Evolutionary conservation across 345 rosid genomes (phyloP).

Genomic region (Laguncularia racemosa): DNA sequence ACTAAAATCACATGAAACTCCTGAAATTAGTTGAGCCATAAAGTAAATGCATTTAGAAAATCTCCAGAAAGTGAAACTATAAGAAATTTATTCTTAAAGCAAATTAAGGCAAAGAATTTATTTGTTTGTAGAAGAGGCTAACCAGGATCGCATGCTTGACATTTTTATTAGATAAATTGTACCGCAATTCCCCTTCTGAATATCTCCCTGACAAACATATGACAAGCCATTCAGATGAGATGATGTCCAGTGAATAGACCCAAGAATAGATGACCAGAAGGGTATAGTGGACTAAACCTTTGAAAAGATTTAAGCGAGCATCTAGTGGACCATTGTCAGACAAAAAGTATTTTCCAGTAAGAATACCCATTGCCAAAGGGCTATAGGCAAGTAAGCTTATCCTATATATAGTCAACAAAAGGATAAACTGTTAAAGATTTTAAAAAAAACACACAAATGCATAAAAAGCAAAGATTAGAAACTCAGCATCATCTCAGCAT

Average conservation of each 20-base stretch:
- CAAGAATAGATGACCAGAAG: slow-evolving; percentile 1
- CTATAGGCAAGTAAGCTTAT: slow-evolving; percentile 55
- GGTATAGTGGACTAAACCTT: slow-evolving; percentile 20
- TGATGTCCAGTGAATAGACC: neutral
- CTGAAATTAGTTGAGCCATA: too few species aligned
- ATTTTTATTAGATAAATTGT: slow-evolving; percentile 24
- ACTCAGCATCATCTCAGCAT: too few species aligned
- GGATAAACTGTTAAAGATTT: neutral
- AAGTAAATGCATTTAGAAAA: too few species aligned
- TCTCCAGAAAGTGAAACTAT: neutral
- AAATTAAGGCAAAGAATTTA: neutral
- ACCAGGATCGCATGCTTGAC: slow-evolving; percentile 32
- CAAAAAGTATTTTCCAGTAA: slow-evolving; percentile 53
- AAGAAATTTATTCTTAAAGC: neutral
- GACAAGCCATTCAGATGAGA: neutral
- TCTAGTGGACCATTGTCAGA: slow-evolving; percentile 36
- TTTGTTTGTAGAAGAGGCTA: slow-evolving; percentile 4
- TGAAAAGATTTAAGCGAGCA: slow-evolving; percentile 51
- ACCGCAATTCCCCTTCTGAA: slow-evolving; percentile 53
- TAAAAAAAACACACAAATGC: too few species aligned
- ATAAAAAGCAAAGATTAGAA: too few species aligned
- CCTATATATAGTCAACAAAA: slow-evolving; percentile 13
- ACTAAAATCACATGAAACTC: too few species aligned
- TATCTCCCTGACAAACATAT: slow-evolving; percentile 32
- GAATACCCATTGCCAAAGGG: slow-evolving; percentile 63